phyloP scores from a whole-genome alignment of 345 rosid species.

The Lagerstroemia speciosa region DNA sequence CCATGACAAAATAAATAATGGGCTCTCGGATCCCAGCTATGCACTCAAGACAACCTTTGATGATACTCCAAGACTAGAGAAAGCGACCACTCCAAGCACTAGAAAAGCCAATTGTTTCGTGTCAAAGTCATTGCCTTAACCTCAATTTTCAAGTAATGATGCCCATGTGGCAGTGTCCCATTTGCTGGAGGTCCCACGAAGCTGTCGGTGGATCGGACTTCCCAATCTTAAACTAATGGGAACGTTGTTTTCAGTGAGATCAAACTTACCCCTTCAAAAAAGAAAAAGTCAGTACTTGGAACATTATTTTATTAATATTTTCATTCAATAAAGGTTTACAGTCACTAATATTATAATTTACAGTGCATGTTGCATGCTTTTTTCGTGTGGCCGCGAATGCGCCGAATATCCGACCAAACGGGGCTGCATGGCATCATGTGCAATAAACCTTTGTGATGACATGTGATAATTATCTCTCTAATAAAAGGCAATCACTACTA shows the following conservation, averaged over 20 bases:
- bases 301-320: too few relatives aligned
- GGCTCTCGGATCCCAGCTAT: background rate
- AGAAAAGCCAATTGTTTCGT: background rate
- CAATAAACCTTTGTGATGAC: background rate
- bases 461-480: too few relatives aligned
- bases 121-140: background rate
- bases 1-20: background rate
- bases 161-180: background rate
- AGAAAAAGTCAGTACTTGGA: background rate
- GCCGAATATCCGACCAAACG: background rate
- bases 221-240: background rate
- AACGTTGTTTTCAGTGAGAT: background rate
- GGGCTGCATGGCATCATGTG: background rate
- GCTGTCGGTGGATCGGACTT: background rate
- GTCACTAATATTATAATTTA: background rate
- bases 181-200: background rate
- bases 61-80: background rate
- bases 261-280: too few relatives aligned
- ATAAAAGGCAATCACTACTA: too few relatives aligned
- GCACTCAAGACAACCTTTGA: background rate
- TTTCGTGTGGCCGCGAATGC: background rate
- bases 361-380: background rate
- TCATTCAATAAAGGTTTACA: background rate
- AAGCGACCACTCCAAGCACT: background rate
- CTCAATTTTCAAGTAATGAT: background rate